These are phyloP conservation scores for Debaryomyces maramus DNA, from an alignment of 805 yeast species.

Conservation along the genomic window DNA sequence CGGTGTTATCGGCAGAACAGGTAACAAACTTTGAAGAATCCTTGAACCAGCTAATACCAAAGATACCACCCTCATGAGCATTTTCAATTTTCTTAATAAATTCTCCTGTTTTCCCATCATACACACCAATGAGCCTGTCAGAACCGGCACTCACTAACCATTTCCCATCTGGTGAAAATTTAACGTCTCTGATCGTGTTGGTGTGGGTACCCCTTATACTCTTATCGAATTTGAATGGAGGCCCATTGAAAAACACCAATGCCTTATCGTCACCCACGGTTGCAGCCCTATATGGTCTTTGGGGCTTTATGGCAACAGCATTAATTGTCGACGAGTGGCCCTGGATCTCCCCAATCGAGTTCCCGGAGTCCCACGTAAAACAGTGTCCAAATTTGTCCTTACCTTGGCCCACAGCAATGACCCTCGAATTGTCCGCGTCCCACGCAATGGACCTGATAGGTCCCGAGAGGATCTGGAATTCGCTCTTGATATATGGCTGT, in stretches of 20 bases:
- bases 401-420: constrained; percentile 95
- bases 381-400: constrained; percentile 90
- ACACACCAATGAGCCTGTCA: constrained; percentile 73
- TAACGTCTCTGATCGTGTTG: constrained; percentile 77
- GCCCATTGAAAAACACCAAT: constrained; percentile 83
- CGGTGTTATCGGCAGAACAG: constrained; percentile 76
- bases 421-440: constrained; percentile 85
- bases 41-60: constrained; percentile 68
- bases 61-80: constrained; percentile 80
- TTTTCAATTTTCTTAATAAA: constrained; percentile 49
- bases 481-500: constrained; percentile 69
- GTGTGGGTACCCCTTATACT: constrained; percentile 74
- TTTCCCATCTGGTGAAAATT: constrained; percentile 79
- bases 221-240: constrained; percentile 85
- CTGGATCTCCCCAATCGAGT: constrained; percentile 92
- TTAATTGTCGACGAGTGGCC: constrained; percentile 87
- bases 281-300: constrained; percentile 89
- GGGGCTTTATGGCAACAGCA: constrained; percentile 80
- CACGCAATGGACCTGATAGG: constrained; percentile 81
- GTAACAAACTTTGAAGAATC: constrained; percentile 64
- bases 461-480: constrained; percentile 77
- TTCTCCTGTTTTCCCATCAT: constrained; percentile 89
- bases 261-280: constrained; percentile 90
- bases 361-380: constrained; percentile 92
- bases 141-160: constrained; percentile 78